These are phyloP conservation scores for Polytrichum formosum DNA, from an alignment of 225 moss, liverwort and hornwort species.

Conservation along the genomic window DNA sequence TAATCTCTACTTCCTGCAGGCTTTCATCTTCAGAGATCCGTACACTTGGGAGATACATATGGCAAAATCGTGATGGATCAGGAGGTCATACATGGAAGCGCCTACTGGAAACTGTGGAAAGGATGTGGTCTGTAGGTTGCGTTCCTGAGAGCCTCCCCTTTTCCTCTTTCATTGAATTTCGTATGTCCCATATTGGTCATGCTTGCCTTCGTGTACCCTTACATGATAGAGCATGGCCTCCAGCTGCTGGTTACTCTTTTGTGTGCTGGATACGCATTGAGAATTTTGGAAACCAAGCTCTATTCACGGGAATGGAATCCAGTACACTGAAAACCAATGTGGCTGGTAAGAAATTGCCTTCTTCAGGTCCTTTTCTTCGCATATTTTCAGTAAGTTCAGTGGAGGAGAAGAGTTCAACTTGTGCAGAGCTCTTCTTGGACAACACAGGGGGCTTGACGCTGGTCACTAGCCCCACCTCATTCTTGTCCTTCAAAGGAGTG, in stretches of 20 bases:
- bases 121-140: constrained; percentile 70
- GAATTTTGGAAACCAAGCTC: constrained; percentile 41
- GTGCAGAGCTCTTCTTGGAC: constrained; percentile 83
- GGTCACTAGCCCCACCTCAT: constrained; percentile 86
- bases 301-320: constrained; percentile 17
- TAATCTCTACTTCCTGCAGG: constrained; percentile 41
- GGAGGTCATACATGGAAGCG: constrained; percentile 52
- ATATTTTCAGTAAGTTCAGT: constrained; percentile 82
- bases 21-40: constrained; percentile 80
- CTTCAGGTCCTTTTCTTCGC: constrained; percentile 53
- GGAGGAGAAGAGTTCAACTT: constrained; percentile 70
- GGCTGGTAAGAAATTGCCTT: constrained; percentile 31
- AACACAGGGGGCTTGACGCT: constrained; percentile 71
- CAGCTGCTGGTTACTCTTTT: constrained; percentile 92
- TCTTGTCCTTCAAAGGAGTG: constrained; percentile 73
- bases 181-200: constrained; percentile 72
- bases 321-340: constrained; percentile 23
- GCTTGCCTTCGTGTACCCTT: constrained; percentile 79
- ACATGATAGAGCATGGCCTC: constrained; percentile 94
- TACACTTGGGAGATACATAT: constrained; percentile 76
- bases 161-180: constrained; percentile 84
- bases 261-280: constrained; percentile 88
- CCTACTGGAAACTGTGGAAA: constrained; percentile 71
- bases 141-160: constrained; percentile 74
- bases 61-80: constrained; percentile 83